Conservation (phyloP, 192 early-diverging fungal genomes). For the Chytriomyces sp. region DNA sequence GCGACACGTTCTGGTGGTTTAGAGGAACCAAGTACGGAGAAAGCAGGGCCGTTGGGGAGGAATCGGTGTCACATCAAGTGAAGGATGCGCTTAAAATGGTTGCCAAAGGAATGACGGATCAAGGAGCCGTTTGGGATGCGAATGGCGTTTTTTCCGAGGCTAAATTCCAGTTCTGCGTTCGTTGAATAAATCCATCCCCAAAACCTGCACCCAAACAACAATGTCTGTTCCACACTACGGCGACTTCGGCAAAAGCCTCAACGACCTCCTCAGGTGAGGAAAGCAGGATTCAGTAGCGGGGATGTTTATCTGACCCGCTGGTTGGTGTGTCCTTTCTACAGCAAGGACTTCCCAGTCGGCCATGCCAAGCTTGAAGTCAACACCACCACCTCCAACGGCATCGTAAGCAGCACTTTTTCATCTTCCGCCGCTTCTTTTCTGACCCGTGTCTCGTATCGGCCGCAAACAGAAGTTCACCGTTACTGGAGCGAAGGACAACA, state of each 20-base stretch:
- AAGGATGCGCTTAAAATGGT: no score
- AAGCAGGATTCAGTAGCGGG: background rate
- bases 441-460: background rate
- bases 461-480: conserved; percentile 88
- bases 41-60: no score
- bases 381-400: conserved; percentile 93
- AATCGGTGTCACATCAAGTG: no score
- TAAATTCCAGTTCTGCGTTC: background rate
- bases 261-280: conserved; percentile 77
- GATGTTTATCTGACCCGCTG: background rate
- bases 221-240: conserved; percentile 82
- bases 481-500: conserved; percentile 90
- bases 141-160: no score
- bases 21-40: no score
- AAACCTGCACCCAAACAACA: background rate
- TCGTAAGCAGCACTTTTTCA: conserved; percentile 66
- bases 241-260: conserved; percentile 93
- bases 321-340: background rate
- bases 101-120: no score
- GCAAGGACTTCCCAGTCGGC: conserved; percentile 96
- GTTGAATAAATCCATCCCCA: background rate
- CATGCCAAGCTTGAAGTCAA: conserved; percentile 96
- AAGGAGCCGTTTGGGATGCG: no score
- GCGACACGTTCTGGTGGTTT: no score
- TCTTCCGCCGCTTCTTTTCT: conserved; percentile 21